Percentiles rank a stretch among this genome's conserved stretches.
Evolutionary conservation across 176 grass and related monocot genomes (phyloP).

Genomic region (Bothriochloa decipiens): DNA sequence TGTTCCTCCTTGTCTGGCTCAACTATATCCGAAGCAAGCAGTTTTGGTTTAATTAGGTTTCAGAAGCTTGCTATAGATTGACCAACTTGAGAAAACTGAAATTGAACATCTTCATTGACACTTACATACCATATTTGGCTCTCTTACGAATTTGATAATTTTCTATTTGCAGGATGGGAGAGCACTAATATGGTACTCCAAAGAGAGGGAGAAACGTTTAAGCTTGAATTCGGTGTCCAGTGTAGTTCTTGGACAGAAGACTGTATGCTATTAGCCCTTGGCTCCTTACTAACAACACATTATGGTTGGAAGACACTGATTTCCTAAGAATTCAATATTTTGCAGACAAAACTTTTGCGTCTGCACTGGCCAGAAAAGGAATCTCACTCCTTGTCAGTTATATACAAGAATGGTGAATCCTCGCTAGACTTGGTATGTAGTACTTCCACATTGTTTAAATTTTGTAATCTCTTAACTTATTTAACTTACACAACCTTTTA

Average conservation of each 20-base stretch:
- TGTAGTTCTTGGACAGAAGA: slow-evolving; percentile 84
- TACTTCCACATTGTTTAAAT: slow-evolving; percentile 24
- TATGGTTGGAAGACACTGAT: background rate
- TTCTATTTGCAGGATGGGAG: slow-evolving; percentile 78
- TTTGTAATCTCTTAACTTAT: slow-evolving; percentile 13
- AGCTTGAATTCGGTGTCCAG: slow-evolving; percentile 72
- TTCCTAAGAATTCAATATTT: slow-evolving; percentile 40
- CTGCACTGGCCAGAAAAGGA: slow-evolving; percentile 83
- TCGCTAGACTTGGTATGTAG: slow-evolving; percentile 89
- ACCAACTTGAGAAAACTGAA: slow-evolving; percentile 14
- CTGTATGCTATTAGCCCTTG: slow-evolving; percentile 52
- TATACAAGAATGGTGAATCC: slow-evolving; percentile 82
- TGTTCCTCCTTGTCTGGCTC: background rate
- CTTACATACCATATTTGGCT: background rate
- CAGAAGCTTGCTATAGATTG: background rate
- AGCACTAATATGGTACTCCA: slow-evolving; percentile 84
- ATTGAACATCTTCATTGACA: background rate
- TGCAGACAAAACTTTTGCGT: slow-evolving; percentile 86
- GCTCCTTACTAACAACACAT: background rate
- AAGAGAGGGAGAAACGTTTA: slow-evolving; percentile 77
- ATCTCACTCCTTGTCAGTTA: slow-evolving; percentile 77
- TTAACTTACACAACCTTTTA: slow-evolving; percentile 4
- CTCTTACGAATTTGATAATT: background rate
- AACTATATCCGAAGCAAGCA: background rate
- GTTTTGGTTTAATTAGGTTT: background rate